Base-by-base conservation (phyloP, 768 basidiomycete species). In the Hydnomerulius pinastri region DNA sequence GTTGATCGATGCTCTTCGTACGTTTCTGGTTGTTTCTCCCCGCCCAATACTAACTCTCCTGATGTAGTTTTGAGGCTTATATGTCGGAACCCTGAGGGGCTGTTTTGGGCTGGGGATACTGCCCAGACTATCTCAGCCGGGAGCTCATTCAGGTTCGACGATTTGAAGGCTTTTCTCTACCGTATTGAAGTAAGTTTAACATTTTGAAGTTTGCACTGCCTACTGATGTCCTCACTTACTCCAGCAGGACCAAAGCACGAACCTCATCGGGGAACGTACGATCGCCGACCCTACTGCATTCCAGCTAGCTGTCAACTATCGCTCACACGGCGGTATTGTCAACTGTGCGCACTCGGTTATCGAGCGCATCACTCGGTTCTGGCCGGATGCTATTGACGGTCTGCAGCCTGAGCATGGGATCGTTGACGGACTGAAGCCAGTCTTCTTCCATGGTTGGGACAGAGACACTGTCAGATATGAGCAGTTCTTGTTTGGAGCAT, bases 91-190 rank as follows among this genome's bases (percentile, higher is more conserved):
- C 76, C 79, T 0, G 70, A 86, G 43, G 87, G 87, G 0, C 65
- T 88, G 17, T 85, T 90, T 54, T 89, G 86, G 85, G 87, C 86
- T 2, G 88, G 89, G 0, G 88, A 90, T 59, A 89, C 88, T 0
- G 86, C 88, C 0, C 88, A 90, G 55, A 86, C 87, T 0, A 90
- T 90, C 32, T 82, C 85, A 0, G 77, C 79, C 1, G 88, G 87
- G 2, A 86, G 84, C 53, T 77, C 85, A 0, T 90, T 90, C 56
- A 71, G 82, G 9, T 90, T 90, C 61, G 71, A 85, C 46, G 85
- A 88, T 37, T 61, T 90, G 43, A 88, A 83, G 61, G 79, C 87
- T 1, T 87, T 86, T 54, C 54, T 87, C 24, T 80, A 77, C 49
- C 74, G 83, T 37, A 62, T 82, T 1, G 86, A 90, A 70, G 87